Conservation (phyloP, 2,329 filamentous ascomycete genomes). For the Fusarium mexicanum region DNA sequence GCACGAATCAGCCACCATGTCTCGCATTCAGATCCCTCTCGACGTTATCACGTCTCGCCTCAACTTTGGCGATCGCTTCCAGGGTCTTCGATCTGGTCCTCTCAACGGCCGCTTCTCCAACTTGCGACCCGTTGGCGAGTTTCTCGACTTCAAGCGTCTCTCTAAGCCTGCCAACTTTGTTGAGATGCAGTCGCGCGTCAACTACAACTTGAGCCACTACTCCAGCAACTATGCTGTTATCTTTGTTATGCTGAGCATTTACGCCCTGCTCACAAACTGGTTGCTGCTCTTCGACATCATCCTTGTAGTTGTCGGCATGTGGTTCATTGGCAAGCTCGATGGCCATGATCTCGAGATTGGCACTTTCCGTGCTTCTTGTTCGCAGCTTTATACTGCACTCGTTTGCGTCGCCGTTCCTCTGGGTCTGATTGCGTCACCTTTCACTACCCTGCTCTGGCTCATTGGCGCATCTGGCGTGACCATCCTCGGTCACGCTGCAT, state of each 20-base stretch:
- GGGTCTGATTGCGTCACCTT: conserved; percentile 84
- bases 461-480: conserved; percentile 94
- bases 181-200: conserved; percentile 90
- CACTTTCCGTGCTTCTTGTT: conserved; percentile 82
- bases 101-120: conserved; percentile 88
- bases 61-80: conserved; percentile 86
- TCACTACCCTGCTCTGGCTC: conserved; percentile 90
- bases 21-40: conserved; percentile 90
- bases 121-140: conserved; percentile 89
- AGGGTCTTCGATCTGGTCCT: conserved; percentile 81
- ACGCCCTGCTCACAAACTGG: conserved; percentile 89
- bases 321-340: conserved; percentile 87
- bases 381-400: conserved; percentile 92
- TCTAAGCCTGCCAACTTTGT: conserved; percentile 93
- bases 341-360: conserved; percentile 90
- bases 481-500: conserved; percentile 91
- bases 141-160: conserved; percentile 93
- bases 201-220: conserved; percentile 97
- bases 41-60: conserved; percentile 91
- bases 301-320: conserved; percentile 87
- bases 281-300: conserved; percentile 91
- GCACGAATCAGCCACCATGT: conserved; percentile 63
- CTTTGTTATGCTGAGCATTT: conserved; percentile 95
- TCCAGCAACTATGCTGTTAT: conserved; percentile 97
- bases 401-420: conserved; percentile 85